Conservation (phyloP, 2,329 filamentous ascomycete genomes). For the Cytospora paraplurivora region DNA sequence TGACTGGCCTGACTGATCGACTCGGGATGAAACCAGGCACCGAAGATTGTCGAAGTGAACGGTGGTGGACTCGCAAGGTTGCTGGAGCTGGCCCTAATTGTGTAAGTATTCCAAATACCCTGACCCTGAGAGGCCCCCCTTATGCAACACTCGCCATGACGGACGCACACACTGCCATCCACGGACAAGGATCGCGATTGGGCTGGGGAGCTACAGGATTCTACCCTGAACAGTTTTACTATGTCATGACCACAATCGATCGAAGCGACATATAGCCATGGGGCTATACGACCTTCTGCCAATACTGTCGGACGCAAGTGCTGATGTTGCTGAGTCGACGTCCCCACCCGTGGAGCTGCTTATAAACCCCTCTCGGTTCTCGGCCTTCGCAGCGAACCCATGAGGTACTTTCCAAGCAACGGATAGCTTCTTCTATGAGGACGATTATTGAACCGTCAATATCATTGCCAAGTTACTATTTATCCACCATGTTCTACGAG, state of each 20-base stretch:
- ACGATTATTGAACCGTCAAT: neutral
- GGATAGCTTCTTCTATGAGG: neutral
- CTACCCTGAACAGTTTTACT: no score
- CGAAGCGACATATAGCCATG: neutral
- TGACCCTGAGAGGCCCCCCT: neutral
- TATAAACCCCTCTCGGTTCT: neutral
- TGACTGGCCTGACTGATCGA: neutral
- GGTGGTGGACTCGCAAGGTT: neutral
- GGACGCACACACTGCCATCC: no score
- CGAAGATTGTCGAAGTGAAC: neutral
- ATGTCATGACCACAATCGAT: neutral
- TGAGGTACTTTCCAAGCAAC: no score
- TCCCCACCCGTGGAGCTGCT: neutral
- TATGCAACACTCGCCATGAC: no score
- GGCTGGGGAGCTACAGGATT: no score
- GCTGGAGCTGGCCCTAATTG: no score
- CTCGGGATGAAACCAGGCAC: neutral
- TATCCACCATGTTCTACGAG: constrained; percentile 24
- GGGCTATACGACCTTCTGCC: neutral
- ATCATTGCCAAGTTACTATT: no score
- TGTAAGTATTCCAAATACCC: no score
- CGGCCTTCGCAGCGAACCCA: neutral
- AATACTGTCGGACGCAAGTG: neutral
- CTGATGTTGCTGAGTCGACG: neutral
- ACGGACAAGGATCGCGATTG: no score